Percentiles rank a stretch among this genome's conserved stretches.
These are phyloP conservation scores for Colletotrichum sp. DNA, from an alignment of 2,329 filamentous ascomycete genomes.

Conservation along the genomic window DNA sequence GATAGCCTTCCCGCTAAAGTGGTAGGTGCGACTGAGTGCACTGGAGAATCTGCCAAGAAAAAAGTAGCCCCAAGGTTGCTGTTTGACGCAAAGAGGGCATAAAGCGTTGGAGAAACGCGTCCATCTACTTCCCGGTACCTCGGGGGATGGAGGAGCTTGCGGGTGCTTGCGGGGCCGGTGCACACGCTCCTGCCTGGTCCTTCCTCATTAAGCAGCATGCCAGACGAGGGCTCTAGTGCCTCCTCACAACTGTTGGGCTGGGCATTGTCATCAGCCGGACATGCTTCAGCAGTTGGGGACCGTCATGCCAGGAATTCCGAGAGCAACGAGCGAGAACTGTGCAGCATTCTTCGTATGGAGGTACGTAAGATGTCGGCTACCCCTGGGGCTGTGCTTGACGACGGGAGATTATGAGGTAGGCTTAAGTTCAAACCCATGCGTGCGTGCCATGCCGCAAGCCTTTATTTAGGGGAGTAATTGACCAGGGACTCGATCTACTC, in stretches of 20 bases:
- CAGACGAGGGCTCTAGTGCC: not conserved
- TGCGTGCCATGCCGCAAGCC: not conserved
- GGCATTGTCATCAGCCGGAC: not conserved
- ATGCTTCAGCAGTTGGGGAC: not conserved
- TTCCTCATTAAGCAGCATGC: constrained; percentile 11
- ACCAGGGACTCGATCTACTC: not conserved
- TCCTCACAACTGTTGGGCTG: not conserved
- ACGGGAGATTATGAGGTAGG: constrained; percentile 6
- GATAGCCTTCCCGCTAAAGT: not conserved
- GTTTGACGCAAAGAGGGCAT: not conserved
- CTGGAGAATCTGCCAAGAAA: not conserved
- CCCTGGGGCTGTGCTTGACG: constrained; percentile 11
- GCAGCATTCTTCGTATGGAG: not conserved
- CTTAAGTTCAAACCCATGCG: not conserved
- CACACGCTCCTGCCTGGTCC: not conserved
- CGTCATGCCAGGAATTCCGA: not conserved
- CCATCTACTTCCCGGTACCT: not conserved
- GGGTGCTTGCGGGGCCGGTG: not conserved
- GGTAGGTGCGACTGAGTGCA: not conserved
- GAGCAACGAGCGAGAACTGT: not conserved
- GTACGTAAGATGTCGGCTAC: constrained; percentile 3
- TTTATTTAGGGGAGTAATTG: not conserved
- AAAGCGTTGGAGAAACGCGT: not conserved
- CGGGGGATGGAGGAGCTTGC: not conserved
- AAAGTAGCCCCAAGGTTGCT: not conserved